Base-by-base conservation (phyloP, 2,329 filamentous ascomycete species). In the Paecilomyces fulvus region DNA sequence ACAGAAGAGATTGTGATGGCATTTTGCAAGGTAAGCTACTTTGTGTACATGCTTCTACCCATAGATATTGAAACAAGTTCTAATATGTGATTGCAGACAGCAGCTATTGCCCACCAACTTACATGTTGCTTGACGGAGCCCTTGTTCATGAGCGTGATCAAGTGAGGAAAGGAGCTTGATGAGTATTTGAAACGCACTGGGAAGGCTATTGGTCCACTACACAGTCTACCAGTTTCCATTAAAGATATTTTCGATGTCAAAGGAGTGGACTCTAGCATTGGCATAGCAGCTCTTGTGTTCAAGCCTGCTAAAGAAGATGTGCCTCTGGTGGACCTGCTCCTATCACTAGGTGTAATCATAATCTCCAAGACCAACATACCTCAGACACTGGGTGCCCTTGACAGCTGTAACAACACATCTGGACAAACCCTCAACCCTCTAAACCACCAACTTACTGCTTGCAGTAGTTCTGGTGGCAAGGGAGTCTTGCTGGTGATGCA, bases 331-430 rank as follows among this genome's bases (percentile, higher is more conserved):
- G 75, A 81, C 8, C 72, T 87, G 0, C 69, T 89, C 3, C 71
- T 81, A 25, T 75, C 77, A 17, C 75, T 83, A 0, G 87, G 87
- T 1, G 86, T 86, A 0, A 77, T 89, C 0, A 71, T 86, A n/a
- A 86, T 88, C 61, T 79, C 82, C 61, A 89, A 89, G 70, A 89
- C 86, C 0, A 88, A 88, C 62, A 75, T 89, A 1, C 85, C 86
- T 1, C 81, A 84, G 59, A 81, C 80, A 0, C 68, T 83, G 56
- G 74, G 75, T 62, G 75, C 77, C 7, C 67, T 83, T 46, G 84
- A 87, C 64, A 80, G 77, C 3, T 77, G 81, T 46, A 87, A 85
- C 66, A 80, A 85, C 63, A 64, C 87, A 20, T 84, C 83, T 56
- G 85, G 84, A 1, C 77, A 81, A 31, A 83, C 82, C 0, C 70